A percentile compares a stretch with the other conserved stretches of the same genome.
These are phyloP conservation scores for Aspergillus sp. DNA, from an alignment of 2,329 filamentous ascomycete species.

Conservation along the genomic window DNA sequence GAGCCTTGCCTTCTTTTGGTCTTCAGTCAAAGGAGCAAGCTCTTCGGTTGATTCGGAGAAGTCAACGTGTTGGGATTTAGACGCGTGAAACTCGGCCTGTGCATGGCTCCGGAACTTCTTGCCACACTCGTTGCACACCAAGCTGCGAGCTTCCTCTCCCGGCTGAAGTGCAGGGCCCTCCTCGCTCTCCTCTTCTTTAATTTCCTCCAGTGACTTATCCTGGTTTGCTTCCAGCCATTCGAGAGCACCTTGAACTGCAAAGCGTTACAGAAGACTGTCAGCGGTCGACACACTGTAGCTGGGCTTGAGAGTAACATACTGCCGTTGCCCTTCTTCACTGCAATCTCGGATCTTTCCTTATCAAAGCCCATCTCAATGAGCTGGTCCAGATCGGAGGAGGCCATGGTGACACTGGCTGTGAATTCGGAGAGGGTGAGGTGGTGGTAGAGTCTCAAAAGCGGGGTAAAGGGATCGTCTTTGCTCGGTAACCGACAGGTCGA, in stretches of 20 bases:
- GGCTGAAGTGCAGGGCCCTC: slow-evolving; percentile 68
- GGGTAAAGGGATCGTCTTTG: neutral
- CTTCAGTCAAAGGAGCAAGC: slow-evolving; percentile 84
- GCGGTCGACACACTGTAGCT: neutral
- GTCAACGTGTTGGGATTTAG: slow-evolving; percentile 86
- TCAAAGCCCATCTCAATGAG: slow-evolving; percentile 77
- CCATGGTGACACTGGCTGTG: slow-evolving; percentile 26
- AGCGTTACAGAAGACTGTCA: slow-evolving; percentile 15
- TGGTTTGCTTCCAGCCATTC: slow-evolving; percentile 94
- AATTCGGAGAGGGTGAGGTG: neutral
- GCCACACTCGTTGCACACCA: slow-evolving; percentile 92
- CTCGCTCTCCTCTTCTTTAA: slow-evolving; percentile 60
- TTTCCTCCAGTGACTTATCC: slow-evolving; percentile 81
- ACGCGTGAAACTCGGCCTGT: slow-evolving; percentile 85
- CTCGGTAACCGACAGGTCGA: neutral
- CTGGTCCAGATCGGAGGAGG: slow-evolving; percentile 58
- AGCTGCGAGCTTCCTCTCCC: slow-evolving; percentile 72
- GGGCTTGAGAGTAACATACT: slow-evolving; percentile 55
- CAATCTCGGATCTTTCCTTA: slow-evolving; percentile 75
- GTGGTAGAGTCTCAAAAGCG: neutral
- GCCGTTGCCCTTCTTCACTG: slow-evolving; percentile 79
- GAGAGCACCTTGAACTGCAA: slow-evolving; percentile 77
- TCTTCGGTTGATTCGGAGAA: slow-evolving; percentile 94
- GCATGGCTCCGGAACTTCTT: slow-evolving; percentile 83
- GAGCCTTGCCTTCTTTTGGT: slow-evolving; percentile 82